Conservation (phyloP, 768 basidiomycete species). For the Kwoniella bestiolae region DNA sequence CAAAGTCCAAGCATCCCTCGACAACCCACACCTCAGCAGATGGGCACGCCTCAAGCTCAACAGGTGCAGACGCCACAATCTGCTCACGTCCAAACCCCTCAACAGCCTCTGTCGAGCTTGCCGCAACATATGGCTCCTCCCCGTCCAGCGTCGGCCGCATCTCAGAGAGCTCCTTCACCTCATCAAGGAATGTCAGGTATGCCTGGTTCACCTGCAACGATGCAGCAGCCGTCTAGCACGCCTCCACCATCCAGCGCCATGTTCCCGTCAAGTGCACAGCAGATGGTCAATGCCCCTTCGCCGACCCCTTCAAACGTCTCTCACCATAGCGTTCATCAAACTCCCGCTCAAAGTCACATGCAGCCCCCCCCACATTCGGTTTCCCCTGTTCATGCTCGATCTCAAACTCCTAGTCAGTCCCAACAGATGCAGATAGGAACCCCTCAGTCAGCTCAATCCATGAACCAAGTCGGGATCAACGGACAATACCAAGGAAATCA, state of each 20-base stretch:
- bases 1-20: slow-evolving; percentile 38
- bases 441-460: slow-evolving; percentile 13
- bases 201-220: slow-evolving; percentile 23
- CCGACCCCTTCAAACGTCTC: slow-evolving; percentile 38
- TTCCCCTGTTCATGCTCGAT: slow-evolving; percentile 17
- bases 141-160: slow-evolving; percentile 48
- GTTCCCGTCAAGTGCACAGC: slow-evolving; percentile 11
- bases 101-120: slow-evolving; percentile 40
- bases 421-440: slow-evolving; percentile 5
- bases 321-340: slow-evolving; percentile 38
- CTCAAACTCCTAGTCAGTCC: slow-evolving; percentile 21
- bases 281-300: slow-evolving; percentile 24
- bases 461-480: slow-evolving; percentile 22
- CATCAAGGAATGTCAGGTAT: slow-evolving; percentile 27
- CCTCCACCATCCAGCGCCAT: slow-evolving; percentile 28
- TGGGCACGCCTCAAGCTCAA: slow-evolving; percentile 59
- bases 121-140: slow-evolving; percentile 49
- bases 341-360: slow-evolving; percentile 8
- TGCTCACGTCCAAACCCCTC: slow-evolving; percentile 25
- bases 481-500: slow-evolving; percentile 7
- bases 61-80: slow-evolving; percentile 55
- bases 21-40: slow-evolving; percentile 44
- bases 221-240: slow-evolving; percentile 9
- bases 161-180: slow-evolving; percentile 43
- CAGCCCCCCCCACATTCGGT: slow-evolving; percentile 16